These are phyloP conservation scores for Botrytis deweyae DNA, from an alignment of 2,329 filamentous ascomycete species.

Conservation along the genomic window DNA sequence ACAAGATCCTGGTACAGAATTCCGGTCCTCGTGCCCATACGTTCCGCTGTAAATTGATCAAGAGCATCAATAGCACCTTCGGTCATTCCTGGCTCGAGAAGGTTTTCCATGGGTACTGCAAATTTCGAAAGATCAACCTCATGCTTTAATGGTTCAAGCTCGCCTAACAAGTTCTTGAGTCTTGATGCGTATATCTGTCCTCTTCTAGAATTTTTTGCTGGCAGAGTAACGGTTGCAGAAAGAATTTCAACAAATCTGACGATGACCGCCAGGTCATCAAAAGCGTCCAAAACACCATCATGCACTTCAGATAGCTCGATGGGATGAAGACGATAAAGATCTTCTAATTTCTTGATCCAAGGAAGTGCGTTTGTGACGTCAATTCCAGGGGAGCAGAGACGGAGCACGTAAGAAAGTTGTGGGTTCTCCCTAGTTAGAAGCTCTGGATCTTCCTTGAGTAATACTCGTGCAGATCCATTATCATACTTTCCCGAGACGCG, in stretches of 20 bases:
- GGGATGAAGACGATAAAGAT: conserved; percentile 41
- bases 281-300: conserved; percentile 40
- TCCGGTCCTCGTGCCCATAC: conserved; percentile 44
- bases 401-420: conserved; percentile 47
- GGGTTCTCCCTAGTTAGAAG: conserved; percentile 42
- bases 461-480: conserved; percentile 40
- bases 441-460: conserved; percentile 46
- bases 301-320: conserved; percentile 40
- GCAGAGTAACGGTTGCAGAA: conserved; percentile 40
- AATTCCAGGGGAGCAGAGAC: conserved; percentile 45
- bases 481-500: conserved; percentile 42
- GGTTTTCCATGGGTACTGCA: conserved; percentile 45
- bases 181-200: conserved; percentile 42
- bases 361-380: conserved; percentile 41
- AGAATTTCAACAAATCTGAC: conserved; percentile 45
- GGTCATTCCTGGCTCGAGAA: conserved; percentile 45
- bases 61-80: conserved; percentile 38
- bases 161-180: conserved; percentile 40
- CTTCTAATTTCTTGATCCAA: conserved; percentile 45
- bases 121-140: conserved; percentile 45
- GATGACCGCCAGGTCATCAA: conserved; percentile 44
- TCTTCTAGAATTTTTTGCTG: conserved; percentile 43
- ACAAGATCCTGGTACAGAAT: conserved; percentile 47
- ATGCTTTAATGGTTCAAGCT: conserved; percentile 43
- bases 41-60: conserved; percentile 42